These are phyloP conservation scores for Solanum lignicaule DNA, from an alignment of 257 asterid species.

Conservation along the genomic window DNA sequence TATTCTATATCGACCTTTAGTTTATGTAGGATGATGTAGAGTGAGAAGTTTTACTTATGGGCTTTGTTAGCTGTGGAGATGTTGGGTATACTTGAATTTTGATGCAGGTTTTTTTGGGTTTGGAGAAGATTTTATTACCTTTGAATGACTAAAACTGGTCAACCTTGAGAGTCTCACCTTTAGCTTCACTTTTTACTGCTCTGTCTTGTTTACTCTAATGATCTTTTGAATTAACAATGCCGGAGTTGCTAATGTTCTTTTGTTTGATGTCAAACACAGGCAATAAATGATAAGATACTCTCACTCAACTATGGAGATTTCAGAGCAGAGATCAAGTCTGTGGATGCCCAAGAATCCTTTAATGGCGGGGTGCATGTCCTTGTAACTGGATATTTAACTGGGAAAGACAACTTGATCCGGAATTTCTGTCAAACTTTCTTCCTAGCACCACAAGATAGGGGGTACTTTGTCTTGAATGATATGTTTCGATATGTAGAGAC, in stretches of 20 bases:
- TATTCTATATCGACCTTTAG: background rate
- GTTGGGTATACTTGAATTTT: background rate
- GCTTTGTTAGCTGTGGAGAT: background rate
- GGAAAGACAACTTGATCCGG: slow-evolving; percentile 37
- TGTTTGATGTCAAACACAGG: slow-evolving; percentile 33
- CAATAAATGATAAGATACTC: slow-evolving; percentile 66
- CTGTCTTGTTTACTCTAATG: background rate
- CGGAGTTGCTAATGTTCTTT: background rate
- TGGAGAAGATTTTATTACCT: background rate
- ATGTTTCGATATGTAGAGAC: slow-evolving; percentile 57
- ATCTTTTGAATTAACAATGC: background rate
- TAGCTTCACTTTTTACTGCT: background rate
- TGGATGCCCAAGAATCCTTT: slow-evolving; percentile 76
- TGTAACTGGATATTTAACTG: slow-evolving; percentile 74
- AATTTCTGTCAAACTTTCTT: slow-evolving; percentile 80
- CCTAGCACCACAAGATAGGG: slow-evolving; percentile 92
- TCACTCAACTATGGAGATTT: slow-evolving; percentile 58
- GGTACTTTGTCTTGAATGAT: slow-evolving; percentile 90
- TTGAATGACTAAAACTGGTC: background rate
- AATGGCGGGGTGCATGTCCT: slow-evolving; percentile 78
- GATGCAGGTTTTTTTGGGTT: background rate
- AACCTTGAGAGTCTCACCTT: background rate
- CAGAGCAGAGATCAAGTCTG: slow-evolving; percentile 69
- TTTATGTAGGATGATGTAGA: background rate
- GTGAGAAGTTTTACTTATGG: background rate